Base-by-base conservation (phyloP, 148 eudicot species). In the Arbutus unedo region DNA sequence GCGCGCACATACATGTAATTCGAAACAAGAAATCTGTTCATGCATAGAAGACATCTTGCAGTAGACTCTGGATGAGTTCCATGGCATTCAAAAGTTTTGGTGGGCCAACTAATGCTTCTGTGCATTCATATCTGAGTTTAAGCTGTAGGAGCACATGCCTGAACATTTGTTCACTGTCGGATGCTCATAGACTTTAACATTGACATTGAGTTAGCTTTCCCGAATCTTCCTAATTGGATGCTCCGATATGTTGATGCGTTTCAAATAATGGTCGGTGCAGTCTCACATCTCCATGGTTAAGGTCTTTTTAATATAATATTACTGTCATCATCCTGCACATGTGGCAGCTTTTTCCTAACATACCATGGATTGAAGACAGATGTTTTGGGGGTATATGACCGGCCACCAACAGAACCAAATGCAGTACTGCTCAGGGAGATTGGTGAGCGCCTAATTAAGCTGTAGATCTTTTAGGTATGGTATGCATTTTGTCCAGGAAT, bases 381-480 rank as follows among this genome's bases (percentile, higher is more conserved):
- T 88, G 99, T 96, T 25, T 89, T 86, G 56, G 99, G 99, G 55
- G 99, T 96, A 56, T 96, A 92, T 89, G 99, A 96, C 84, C 93
- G 93, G 72, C 99, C 99, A 74, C 99, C 99, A 57, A 83, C 93
- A 76, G 97, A 96, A 84, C 92, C 95, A 74, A 86, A 86, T 72
- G 95, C 99, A 16, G 77, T 91, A 23, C 92, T 96, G 77, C 89
- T 96, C 54, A 88, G 89, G 85, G 99, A 96, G 87, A 96, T 96
- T 68, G 95, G 99, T 94, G 76, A 83, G 93, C 80, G 78, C 62
- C 62, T 73, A 6, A 55, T 74, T 73, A 21, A 48, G 44, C 51
- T 49, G 60, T 5, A 72, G n/a, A 70, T 68, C 48, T 5, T 41
- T 70, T 66, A 3, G 44, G 71, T 6, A 23, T 0, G 25, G 0